phyloP scores from a whole-genome alignment of 202 grass and related monocot species.

The Elaeis oleifera region DNA sequence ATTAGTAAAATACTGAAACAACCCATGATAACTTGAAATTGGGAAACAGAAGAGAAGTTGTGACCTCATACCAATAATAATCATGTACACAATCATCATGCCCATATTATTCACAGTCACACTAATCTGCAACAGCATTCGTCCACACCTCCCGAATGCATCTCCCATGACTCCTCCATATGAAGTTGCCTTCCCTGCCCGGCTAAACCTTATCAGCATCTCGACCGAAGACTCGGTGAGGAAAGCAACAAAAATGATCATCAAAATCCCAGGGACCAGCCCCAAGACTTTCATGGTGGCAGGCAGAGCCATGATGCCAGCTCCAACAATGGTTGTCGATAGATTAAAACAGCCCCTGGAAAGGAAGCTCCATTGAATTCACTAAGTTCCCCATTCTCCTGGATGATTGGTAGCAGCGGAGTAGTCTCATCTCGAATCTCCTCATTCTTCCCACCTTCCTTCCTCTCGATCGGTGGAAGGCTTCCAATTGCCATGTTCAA shows the following conservation, averaged over 20 bases:
- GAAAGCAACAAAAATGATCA: slow-evolving; percentile 72
- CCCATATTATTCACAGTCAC: slow-evolving; percentile 76
- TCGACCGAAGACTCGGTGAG: slow-evolving; percentile 78
- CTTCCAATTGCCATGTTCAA: slow-evolving; percentile 20
- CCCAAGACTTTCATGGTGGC: slow-evolving; percentile 90
- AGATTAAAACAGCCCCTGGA: slow-evolving; percentile 73
- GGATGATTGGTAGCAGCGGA: slow-evolving; percentile 55
- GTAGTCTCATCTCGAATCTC: slow-evolving; percentile 27
- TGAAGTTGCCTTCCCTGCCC: slow-evolving; percentile 51
- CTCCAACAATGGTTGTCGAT: slow-evolving; percentile 80
- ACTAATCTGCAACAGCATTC: slow-evolving; percentile 55
- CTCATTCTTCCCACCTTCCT: background rate
- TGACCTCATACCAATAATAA: slow-evolving; percentile 65
- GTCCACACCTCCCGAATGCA: slow-evolving; percentile 49
- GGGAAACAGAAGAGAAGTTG: background rate
- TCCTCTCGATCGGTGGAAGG: slow-evolving; percentile 8
- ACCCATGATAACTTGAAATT: background rate
- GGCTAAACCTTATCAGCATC: slow-evolving; percentile 67
- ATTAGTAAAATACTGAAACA: background rate
- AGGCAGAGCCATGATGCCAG: slow-evolving; percentile 89
- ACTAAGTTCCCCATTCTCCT: slow-evolving; percentile 38
- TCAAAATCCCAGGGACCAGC: slow-evolving; percentile 63
- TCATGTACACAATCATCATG: slow-evolving; percentile 91
- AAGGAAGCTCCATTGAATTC: slow-evolving; percentile 73
- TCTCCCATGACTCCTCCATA: slow-evolving; percentile 89